Base-by-base conservation (phyloP, 2,329 filamentous ascomycete genomes). In the Exophiala aquamarina region DNA sequence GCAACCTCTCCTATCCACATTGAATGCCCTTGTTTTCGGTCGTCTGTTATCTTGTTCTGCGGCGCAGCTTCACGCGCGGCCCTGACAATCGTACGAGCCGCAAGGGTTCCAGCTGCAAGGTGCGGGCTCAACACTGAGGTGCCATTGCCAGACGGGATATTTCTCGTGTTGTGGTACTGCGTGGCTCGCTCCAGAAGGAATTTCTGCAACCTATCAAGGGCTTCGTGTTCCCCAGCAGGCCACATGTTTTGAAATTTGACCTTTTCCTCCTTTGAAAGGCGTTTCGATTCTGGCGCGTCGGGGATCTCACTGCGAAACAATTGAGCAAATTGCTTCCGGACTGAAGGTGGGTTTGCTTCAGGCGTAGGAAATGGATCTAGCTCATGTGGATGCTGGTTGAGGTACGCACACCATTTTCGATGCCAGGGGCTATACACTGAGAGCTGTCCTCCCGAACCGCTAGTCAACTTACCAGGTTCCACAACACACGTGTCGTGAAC, bases 361-460 rank as follows among this genome's bases (percentile, higher is more conserved):
- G 85, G 86, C 1, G 74, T 66, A 0, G 83, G 78, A 4, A 76
- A 81, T 2, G 81, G 67, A 28, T 84, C 75, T 0, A 95, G 68
- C 0, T 89, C 69, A 11, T 88, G 76, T 0, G 79, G 78, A 54
- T 94, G 82, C 3, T 77, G 73, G 50, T 91, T 83, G 4, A 95
- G 61, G 57, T 91, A 79, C 3, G 79, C 77, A 17, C 90, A 68
- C 89, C 90, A 95, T 0, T 85, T 61, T 13, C 83, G 76, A 63
- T 79, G 92, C 89, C 89, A 95, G 0, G 89, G 91, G 2, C 76
- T 82, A 59, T 93, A 95, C 1, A 95, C 88, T 0, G 87, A 81
- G 59, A 93, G 94, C 59, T 92, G 88, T 44, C 81, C 88, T 2
- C 89, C 89, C 2, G 75, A 68, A n/a, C 32, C 38, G 4, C 77